Evolutionary conservation across 164 flowering plant genomes (phyloP).

Genomic region (Umbellularia californica): DNA sequence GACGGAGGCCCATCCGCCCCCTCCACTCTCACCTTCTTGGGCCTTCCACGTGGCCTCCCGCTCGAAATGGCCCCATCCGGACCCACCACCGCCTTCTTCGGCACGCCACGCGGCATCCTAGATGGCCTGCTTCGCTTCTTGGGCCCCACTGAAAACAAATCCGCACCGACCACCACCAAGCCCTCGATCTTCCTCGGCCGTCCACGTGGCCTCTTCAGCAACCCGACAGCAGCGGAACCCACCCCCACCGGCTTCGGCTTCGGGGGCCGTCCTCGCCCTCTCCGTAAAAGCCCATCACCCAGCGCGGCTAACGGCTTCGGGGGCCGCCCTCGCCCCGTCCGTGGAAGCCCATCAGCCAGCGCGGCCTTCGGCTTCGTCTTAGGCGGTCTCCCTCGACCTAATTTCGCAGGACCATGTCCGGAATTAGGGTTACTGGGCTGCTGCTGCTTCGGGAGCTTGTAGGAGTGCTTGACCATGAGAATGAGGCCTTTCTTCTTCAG

Average conservation of each 20-base stretch:
- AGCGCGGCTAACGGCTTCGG: neutral
- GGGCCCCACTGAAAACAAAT: neutral
- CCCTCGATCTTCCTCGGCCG: conserved; percentile 5
- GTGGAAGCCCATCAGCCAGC: neutral
- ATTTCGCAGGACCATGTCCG: neutral
- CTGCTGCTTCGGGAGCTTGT: conserved; percentile 2
- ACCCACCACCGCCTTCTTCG: neutral
- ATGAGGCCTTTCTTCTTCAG: conserved; percentile 10
- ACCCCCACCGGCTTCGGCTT: neutral
- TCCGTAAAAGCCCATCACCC: neutral
- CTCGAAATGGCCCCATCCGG: neutral
- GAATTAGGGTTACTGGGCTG: no score
- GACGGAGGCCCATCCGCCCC: neutral
- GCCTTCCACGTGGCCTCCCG: neutral
- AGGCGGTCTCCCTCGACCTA: conserved; percentile 6
- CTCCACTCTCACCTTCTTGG: neutral
- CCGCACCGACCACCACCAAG: neutral
- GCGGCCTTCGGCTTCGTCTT: neutral
- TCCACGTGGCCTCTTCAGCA: neutral
- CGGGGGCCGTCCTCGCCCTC: neutral
- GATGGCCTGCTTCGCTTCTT: neutral
- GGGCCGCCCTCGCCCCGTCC: neutral
- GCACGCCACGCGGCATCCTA: conserved; percentile 6
- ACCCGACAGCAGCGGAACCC: neutral
- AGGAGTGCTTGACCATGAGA: conserved; percentile 10